Conservation (phyloP, 73 alveolate genomes). For the Paramecium pentaurelia region DNA sequence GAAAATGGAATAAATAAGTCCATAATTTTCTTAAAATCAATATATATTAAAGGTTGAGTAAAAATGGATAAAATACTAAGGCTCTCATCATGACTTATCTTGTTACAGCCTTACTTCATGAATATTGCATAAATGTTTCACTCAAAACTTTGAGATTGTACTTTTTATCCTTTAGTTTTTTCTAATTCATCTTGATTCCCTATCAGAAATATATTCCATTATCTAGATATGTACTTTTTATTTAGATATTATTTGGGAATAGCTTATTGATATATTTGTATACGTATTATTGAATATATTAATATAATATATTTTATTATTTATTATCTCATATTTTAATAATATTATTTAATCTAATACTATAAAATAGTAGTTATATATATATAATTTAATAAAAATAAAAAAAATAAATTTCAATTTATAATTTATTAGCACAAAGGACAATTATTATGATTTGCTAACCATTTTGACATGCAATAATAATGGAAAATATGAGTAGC, state of each 20-base stretch:
- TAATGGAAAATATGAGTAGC: background rate
- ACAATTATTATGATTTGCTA: background rate
- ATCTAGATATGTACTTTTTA: background rate
- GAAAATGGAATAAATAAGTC: background rate
- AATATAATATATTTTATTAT: too few species aligned
- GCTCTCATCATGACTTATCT: background rate
- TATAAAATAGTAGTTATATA: background rate
- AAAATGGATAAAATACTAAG: background rate
- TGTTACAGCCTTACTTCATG: background rate
- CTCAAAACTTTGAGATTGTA: background rate
- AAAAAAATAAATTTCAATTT: background rate
- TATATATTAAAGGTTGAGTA: background rate
- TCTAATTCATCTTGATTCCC: background rate
- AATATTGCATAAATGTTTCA: background rate
- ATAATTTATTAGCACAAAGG: background rate
- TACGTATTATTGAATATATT: background rate
- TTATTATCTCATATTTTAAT: background rate
- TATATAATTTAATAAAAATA: background rate
- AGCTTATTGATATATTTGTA: background rate
- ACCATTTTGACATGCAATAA: background rate
- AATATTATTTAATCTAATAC: background rate
- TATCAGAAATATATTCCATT: background rate
- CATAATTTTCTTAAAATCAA: background rate
- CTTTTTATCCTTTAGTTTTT: background rate
- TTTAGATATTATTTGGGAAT: background rate